Conservation (phyloP, 2,329 filamentous ascomycete genomes). For the Incumbomyces lentus region DNA sequence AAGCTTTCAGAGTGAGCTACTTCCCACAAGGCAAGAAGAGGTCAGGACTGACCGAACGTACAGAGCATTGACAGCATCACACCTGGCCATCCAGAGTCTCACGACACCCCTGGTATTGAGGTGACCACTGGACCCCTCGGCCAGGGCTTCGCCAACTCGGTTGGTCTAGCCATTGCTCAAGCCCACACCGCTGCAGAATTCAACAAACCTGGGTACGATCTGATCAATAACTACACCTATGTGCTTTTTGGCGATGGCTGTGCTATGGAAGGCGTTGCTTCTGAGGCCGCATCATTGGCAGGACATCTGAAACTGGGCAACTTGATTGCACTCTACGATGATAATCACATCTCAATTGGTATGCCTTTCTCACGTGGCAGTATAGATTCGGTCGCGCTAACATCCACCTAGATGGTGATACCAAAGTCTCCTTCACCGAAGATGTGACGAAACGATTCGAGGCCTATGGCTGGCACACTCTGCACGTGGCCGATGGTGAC, state of each 20-base stretch:
- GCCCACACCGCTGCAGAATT: slow-evolving; percentile 80
- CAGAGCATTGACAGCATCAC: slow-evolving; percentile 68
- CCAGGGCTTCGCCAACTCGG: slow-evolving; percentile 93
- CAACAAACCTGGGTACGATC: slow-evolving; percentile 90
- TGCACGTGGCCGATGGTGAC: slow-evolving; percentile 79
- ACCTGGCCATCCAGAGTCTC: slow-evolving; percentile 89
- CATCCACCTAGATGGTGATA: slow-evolving; percentile 64
- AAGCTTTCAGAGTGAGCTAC: slow-evolving; percentile 79
- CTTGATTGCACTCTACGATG: slow-evolving; percentile 92
- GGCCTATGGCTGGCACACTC: slow-evolving; percentile 90
- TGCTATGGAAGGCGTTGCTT: slow-evolving; percentile 94
- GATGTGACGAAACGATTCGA: slow-evolving; percentile 92
- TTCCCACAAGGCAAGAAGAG: slow-evolving; percentile 38
- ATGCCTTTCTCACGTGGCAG: slow-evolving; percentile 22
- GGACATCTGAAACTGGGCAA: slow-evolving; percentile 97
- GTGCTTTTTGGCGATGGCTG: slow-evolving; percentile 95
- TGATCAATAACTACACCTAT: slow-evolving; percentile 96
- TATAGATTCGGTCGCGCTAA: neutral
- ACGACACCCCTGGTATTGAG: slow-evolving; percentile 94
- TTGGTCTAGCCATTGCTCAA: slow-evolving; percentile 95
- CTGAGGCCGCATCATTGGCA: slow-evolving; percentile 82
- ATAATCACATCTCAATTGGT: slow-evolving; percentile 91
- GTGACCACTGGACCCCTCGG: slow-evolving; percentile 97
- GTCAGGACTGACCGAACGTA: slow-evolving; percentile 15
- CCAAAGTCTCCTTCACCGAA: slow-evolving; percentile 92